Conservation (phyloP, 2,329 filamentous ascomycete genomes). For the Fusarium secorum region DNA sequence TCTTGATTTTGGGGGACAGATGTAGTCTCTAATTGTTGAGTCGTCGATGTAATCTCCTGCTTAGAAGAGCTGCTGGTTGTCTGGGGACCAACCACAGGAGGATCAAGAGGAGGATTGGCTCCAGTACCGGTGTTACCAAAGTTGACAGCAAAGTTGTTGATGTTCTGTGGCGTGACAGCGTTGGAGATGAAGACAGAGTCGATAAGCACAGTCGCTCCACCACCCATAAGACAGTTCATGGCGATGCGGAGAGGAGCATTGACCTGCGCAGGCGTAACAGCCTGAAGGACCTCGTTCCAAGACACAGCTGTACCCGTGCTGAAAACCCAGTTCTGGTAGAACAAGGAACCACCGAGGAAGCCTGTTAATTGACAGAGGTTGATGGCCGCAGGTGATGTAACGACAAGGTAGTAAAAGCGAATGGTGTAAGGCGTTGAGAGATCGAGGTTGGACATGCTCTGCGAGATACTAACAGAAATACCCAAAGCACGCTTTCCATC, state of each 20-base stretch:
- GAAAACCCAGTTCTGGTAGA: neutral
- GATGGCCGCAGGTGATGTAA: neutral
- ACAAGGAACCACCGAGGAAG: neutral
- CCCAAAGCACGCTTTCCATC: neutral
- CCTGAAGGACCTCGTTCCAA: conserved; percentile 1
- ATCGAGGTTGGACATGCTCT: neutral
- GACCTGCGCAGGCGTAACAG: neutral
- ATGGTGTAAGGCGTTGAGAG: neutral
- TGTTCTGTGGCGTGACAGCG: neutral
- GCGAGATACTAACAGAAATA: conserved; percentile 1
- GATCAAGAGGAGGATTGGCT: conserved; percentile 1
- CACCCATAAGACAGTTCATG: neutral
- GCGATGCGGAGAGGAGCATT: neutral
- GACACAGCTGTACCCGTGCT: neutral
- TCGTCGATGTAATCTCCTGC: neutral
- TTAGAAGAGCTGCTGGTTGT: neutral
- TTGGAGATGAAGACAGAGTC: conserved; percentile 9
- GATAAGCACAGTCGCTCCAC: conserved; percentile 1
- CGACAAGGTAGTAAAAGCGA: conserved; percentile 8
- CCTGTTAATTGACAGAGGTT: neutral
- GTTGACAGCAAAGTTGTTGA: neutral
- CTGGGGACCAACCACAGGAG: neutral
- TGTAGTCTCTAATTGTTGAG: neutral
- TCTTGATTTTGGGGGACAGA: neutral
- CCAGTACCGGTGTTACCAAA: neutral